A percentile compares a stretch with the other conserved stretches of the same genome.
These are phyloP conservation scores for Edaphochlamys debaryana DNA, from an alignment of 139 green algal genomes.

Conservation along the genomic window DNA sequence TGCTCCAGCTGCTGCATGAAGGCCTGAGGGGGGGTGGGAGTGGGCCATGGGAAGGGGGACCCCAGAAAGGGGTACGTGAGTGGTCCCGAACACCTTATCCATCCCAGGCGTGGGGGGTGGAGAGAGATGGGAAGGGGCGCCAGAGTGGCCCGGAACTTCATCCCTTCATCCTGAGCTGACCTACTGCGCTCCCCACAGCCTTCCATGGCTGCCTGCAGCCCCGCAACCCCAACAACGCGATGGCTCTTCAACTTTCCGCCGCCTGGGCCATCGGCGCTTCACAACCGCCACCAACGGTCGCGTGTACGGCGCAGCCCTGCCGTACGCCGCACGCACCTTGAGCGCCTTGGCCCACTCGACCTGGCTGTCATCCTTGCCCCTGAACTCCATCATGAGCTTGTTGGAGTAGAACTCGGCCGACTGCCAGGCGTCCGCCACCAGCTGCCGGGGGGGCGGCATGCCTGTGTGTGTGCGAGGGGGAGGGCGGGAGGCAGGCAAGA, in stretches of 20 bases:
- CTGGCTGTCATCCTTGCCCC: slow-evolving; percentile 54
- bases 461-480: slow-evolving; percentile 55
- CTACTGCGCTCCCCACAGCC: no score
- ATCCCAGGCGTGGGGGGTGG: no score
- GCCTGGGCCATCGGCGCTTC: no score
- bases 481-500: neutral
- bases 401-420: slow-evolving; percentile 92
- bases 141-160: no score
- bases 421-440: slow-evolving; percentile 84
- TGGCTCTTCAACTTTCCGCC: no score
- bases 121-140: neutral
- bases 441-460: slow-evolving; percentile 75
- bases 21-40: slow-evolving; percentile 47
- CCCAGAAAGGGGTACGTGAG: neutral
- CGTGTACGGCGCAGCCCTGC: no score
- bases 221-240: no score
- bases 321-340: slow-evolving; percentile 75
- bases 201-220: no score
- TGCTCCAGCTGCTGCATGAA: slow-evolving; percentile 31
- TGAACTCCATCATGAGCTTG: slow-evolving; percentile 86
- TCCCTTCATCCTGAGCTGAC: no score
- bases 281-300: no score
- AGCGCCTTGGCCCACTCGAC: slow-evolving; percentile 82
- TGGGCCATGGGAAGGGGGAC: no score
- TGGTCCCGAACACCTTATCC: no score